Evolutionary conservation across 306 rosid species (phyloP), one percentile per base, ranked within the genome.

Genomic region (Cucurbita argyrosperma): DNA sequence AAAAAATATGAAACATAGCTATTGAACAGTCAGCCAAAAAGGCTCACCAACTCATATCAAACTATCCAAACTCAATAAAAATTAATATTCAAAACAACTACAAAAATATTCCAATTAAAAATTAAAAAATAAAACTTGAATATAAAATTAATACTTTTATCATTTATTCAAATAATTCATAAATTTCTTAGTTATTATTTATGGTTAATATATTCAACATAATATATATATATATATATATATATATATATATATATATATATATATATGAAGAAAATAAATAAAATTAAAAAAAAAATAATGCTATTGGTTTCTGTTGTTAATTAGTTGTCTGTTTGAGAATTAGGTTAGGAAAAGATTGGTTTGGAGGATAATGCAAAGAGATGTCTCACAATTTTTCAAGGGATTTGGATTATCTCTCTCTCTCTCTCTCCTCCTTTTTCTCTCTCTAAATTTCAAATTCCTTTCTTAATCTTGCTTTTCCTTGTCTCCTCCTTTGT

Each of bases 321-420:
- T 3, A 30, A 30, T 30, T 30, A 30, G 35, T 30, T 30, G 35
- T 30, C 35, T 3, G 35, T 30, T 2, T 30, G 35, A 30, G 35
- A 30, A 30, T 30, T 30, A 30, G 35, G 35, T 30, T 30, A 30
- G 35, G 35, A 30, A 30, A 30, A 30, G 35, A 40, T 40, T 40
- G 43, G 53, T 49, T 49, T 21, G 18, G 76, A 21, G 19, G 76
- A 73, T 73, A 56, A 73, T 73, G 76, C 67, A 56, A 40, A 57
- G 51, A 74, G 38, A 42, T 15, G 23, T 38, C 11, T 53, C 75
- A 45, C 68, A 55, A 74, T 21, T 74, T 57, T 72, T 72, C 64
- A 52, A 72, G 76, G 18, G 18, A 72, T 51, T 53, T 51, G 76
- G 76, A 72, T 72, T 72, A 38, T 53, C 38, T 72, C 63, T 74